Base-by-base conservation (phyloP, 495 filamentous ascomycete genomes). In the Ramalina intermedia region DNA sequence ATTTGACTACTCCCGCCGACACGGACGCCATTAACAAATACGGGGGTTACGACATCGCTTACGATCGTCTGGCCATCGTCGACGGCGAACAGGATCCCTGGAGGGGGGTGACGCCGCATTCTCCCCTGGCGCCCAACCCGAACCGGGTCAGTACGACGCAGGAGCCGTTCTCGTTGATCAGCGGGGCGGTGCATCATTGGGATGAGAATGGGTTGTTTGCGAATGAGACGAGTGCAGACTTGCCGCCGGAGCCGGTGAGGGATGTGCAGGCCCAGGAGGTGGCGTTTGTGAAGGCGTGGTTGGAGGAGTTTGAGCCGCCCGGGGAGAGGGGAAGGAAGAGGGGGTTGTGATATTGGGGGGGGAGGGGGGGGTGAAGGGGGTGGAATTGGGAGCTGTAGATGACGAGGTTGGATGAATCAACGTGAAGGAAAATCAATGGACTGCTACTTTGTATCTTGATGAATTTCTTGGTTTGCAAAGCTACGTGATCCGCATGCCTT, bases 1-100 rank as follows among this genome's bases (percentile, higher is more conserved):
- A 79, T 60, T 75, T 87, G 58, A 73, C 68, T 11, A 60, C 59
- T 2, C 69, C 71, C 0, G 66, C 82, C 0, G 59, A 84, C 45
- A 61, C 76, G 0, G 62, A 72, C 4, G 58, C 65, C 13, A 77
- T 85, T 61, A 85, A 87, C 62, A 72, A 76, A 50, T 74, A 82
- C 58, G 83, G 83, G 35, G 80, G 79, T n/a, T 82, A 75, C 53
- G 51, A 69, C 51, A 75, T 84, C 60, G 67, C 70, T 41, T 83
- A 81, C 51, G 69, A 74, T 5, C 72, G 80, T 20, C 70, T 86
- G 6, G 82, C 82, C 16, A 69, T 78, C 47, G 66, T 88, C 43
- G 82, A 81, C 49, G 82, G 82, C 13, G 67, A 82, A 47, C 67
- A 67, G 45, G 84, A 88, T 58, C 80, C 83, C 0, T 88, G 83